Conservation (phyloP, 768 basidiomycete genomes). For the Jaapia argillacea region DNA sequence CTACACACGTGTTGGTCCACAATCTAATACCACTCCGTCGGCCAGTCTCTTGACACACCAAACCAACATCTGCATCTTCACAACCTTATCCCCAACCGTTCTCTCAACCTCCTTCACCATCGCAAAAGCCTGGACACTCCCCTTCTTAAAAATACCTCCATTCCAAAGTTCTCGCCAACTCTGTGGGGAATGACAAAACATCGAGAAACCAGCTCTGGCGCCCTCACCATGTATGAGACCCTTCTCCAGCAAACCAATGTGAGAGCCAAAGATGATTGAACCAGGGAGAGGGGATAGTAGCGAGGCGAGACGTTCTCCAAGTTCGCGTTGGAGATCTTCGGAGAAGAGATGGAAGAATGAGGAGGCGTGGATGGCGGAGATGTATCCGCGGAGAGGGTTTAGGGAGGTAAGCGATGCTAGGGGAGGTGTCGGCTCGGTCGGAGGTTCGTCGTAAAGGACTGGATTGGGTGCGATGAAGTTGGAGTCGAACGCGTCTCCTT, state of each 20-base stretch:
- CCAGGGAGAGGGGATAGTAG: constrained; percentile 33
- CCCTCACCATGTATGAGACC: constrained; percentile 14
- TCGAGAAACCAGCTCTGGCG: background rate
- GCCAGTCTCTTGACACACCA: background rate
- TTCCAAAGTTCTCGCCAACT: constrained; percentile 29
- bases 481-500: constrained; percentile 44
- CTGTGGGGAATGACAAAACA: constrained; percentile 28
- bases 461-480: constrained; percentile 25
- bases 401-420: constrained; percentile 28
- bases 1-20: too few relatives aligned
- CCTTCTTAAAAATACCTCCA: constrained; percentile 21
- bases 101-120: constrained; percentile 9
- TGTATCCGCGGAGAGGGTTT: constrained; percentile 32
- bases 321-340: constrained; percentile 26
- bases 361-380: constrained; percentile 39
- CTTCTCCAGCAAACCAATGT: constrained; percentile 23
- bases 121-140: constrained; percentile 21
- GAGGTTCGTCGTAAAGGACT: constrained; percentile 15
- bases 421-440: constrained; percentile 9
- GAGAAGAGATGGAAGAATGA: constrained; percentile 42
- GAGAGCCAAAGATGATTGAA: constrained; percentile 35
- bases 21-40: too few relatives aligned
- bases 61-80: too few relatives aligned
- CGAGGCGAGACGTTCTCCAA: constrained; percentile 31
- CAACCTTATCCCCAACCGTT: too few relatives aligned